A percentile compares a stretch with the other conserved stretches of the same genome.
Conservation (phyloP, 1,284 basidiomycete genomes). For the Tilletia indica region DNA sequence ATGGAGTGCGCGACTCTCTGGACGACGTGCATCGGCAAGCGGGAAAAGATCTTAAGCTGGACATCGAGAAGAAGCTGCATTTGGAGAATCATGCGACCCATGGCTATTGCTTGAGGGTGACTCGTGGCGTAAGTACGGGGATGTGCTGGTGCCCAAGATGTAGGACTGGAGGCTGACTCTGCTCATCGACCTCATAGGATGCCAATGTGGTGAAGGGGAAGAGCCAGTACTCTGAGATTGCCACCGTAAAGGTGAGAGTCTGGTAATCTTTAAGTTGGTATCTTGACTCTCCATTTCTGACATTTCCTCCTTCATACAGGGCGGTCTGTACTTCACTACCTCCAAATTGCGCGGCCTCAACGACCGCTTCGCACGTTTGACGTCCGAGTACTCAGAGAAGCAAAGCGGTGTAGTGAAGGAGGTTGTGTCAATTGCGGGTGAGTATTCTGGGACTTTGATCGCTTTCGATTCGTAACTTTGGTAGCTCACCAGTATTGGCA, state of each 20-base stretch:
- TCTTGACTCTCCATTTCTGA: neutral
- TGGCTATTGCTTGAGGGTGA: slow-evolving; percentile 89
- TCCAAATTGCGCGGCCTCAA: slow-evolving; percentile 70
- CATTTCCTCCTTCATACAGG: slow-evolving; percentile 37
- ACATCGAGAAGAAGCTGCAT: slow-evolving; percentile 92
- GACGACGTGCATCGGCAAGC: slow-evolving; percentile 78
- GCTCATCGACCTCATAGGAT: slow-evolving; percentile 61
- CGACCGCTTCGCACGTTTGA: slow-evolving; percentile 71
- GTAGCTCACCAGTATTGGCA: neutral
- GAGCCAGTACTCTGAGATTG: slow-evolving; percentile 78
- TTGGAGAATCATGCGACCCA: slow-evolving; percentile 87
- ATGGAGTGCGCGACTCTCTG: slow-evolving; percentile 72
- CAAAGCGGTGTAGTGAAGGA: slow-evolving; percentile 86
- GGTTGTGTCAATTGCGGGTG: slow-evolving; percentile 79
- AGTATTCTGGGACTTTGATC: neutral
- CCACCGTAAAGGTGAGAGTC: slow-evolving; percentile 68
- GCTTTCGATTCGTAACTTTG: too few relatives aligned
- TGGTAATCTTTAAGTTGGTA: neutral
- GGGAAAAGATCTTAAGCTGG: slow-evolving; percentile 74
- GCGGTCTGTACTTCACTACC: slow-evolving; percentile 90
- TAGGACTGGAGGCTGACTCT: neutral
- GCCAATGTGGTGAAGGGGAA: slow-evolving; percentile 70
- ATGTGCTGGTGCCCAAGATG: neutral
- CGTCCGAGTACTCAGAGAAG: slow-evolving; percentile 70
- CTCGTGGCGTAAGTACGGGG: slow-evolving; percentile 55